phyloP scores from a whole-genome alignment of 2,329 filamentous ascomycete species.

The Acrodontium crateriforme region DNA sequence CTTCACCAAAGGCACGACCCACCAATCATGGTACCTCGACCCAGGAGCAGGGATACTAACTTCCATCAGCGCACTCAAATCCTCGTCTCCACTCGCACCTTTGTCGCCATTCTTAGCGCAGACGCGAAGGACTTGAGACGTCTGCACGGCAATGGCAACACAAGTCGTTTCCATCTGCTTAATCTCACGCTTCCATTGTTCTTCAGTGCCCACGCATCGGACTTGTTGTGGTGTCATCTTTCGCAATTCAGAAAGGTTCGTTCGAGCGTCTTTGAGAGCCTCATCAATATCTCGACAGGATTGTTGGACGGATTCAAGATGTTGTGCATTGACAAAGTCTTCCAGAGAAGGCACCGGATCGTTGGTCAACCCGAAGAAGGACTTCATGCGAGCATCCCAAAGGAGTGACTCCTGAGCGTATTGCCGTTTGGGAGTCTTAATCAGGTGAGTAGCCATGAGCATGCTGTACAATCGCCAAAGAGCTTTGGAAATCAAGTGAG shows the following conservation, averaged over 20 bases:
- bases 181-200: constrained; percentile 21
- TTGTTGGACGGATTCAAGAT: not conserved
- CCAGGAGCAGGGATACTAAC: constrained; percentile 24
- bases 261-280: constrained; percentile 22
- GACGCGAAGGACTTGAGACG: constrained; percentile 11
- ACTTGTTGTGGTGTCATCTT: constrained; percentile 20
- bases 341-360: constrained; percentile 53
- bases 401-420: constrained; percentile 56
- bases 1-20: constrained; percentile 32
- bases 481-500: constrained; percentile 18
- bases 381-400: constrained; percentile 77
- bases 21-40: constrained; percentile 31
- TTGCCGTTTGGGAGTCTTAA: constrained; percentile 41
- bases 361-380: constrained; percentile 55
- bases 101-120: constrained; percentile 11
- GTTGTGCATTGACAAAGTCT: constrained; percentile 36
- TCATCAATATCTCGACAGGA: constrained; percentile 8
- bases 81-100: constrained; percentile 1
- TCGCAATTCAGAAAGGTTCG: constrained; percentile 24
- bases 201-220: constrained; percentile 23
- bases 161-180: constrained; percentile 21
- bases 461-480: constrained; percentile 47
- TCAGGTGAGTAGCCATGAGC: constrained; percentile 42
- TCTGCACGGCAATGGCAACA: constrained; percentile 17
- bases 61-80: constrained; percentile 13